Evolutionary conservation across 2,329 filamentous ascomycete species (phyloP).

Genomic region (Phialophora chinensis): DNA sequence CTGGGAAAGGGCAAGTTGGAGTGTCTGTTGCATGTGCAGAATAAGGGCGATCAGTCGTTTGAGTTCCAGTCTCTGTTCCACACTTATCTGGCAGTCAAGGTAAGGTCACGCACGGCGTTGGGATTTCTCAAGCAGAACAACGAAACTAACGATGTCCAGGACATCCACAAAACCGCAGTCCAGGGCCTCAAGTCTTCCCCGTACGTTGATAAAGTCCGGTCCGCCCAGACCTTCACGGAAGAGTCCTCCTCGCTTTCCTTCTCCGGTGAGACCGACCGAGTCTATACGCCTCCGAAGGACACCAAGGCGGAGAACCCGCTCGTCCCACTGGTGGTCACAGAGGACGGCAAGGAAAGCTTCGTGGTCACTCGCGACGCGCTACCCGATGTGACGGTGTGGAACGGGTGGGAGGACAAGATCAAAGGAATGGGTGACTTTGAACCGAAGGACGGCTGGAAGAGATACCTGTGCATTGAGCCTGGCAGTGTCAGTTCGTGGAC

Average conservation of each 20-base stretch:
- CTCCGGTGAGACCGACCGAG: slow-evolving; percentile 80
- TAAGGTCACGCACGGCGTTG: slow-evolving; percentile 52
- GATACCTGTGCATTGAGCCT: slow-evolving; percentile 94
- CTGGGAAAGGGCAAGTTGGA: slow-evolving; percentile 75
- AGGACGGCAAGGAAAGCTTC: slow-evolving; percentile 69
- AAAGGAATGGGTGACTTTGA: slow-evolving; percentile 82
- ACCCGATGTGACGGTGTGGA: slow-evolving; percentile 92
- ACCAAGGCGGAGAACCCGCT: slow-evolving; percentile 56
- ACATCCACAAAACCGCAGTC: slow-evolving; percentile 75
- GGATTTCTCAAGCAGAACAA: not conserved
- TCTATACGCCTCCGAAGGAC: slow-evolving; percentile 72
- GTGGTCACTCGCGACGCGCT: slow-evolving; percentile 83
- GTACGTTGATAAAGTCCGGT: slow-evolving; percentile 83
- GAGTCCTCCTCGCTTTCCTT: slow-evolving; percentile 71
- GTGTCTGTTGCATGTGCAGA: slow-evolving; percentile 85
- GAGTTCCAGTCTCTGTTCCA: slow-evolving; percentile 93
- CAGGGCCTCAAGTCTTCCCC: slow-evolving; percentile 75
- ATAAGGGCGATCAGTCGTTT: slow-evolving; percentile 80
- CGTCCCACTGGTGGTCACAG: slow-evolving; percentile 62
- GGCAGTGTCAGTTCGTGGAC: slow-evolving; percentile 83
- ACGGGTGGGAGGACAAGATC: slow-evolving; percentile 89
- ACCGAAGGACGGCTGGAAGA: slow-evolving; percentile 86
- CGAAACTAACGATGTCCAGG: slow-evolving; percentile 56
- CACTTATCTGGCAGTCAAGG: slow-evolving; percentile 82
- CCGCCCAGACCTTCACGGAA: slow-evolving; percentile 68